Base-by-base conservation (phyloP, 768 basidiomycete species). In the Termitomyces titanicus region DNA sequence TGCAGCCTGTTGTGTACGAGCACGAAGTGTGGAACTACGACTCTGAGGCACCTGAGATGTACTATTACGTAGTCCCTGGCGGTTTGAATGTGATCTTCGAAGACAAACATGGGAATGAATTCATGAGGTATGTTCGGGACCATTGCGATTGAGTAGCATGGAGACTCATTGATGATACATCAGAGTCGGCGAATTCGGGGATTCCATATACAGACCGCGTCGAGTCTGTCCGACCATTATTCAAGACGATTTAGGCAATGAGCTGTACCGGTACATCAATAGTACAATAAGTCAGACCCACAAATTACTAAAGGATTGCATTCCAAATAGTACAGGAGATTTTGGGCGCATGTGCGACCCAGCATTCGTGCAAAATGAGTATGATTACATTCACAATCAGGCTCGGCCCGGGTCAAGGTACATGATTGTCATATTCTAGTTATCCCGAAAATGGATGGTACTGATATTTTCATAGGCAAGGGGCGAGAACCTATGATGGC, bases 1-100 rank as follows among this genome's bases (percentile, higher is more conserved):
- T 12, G 12, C 34, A 62, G 59, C 62, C 62, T 31, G 47, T 57
- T 15, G 58, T 70, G 9, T 63, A 60, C 45, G 65, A 70, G 40
- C 64, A 67, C 33, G 66, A 65, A 33, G 60, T 63, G 37, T 63
- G 62, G 47, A 62, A 48, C 22, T 6, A 50, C 13, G 56, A 64
- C n/a, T 68, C 67, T 10, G 59, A 55, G 22, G 63, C 63, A 10
- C 64, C 67, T 13, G 72, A 74, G 20, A 61, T 58, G 57, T 81
- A 66, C 60, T 74, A 72, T 64, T 89, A 88, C 60, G 80, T 89
- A 59, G 78, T 88, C 47, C 87, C 88, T 35, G 76, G 75, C 17
- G 86, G 85, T 20, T 72, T 82, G 56, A 79, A 83, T 55, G 82
- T 88, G 5, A 77, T 88, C 44, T 88, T 89, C 61, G 78, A 84